These are phyloP conservation scores for Picea sitchensis DNA, from an alignment of 75 land plant genomes.

Conservation along the genomic window DNA sequence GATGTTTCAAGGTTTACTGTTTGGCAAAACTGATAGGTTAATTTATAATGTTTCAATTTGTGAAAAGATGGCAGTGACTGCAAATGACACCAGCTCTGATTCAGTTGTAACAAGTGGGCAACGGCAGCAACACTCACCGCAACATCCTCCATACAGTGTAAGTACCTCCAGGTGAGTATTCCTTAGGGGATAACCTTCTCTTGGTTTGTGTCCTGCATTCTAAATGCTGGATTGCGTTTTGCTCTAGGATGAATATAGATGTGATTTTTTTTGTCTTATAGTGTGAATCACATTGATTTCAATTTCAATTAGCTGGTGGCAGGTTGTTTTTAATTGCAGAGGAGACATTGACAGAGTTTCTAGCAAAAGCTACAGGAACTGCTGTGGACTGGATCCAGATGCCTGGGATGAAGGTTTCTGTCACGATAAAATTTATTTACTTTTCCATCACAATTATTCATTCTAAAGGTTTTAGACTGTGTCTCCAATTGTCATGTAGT, in stretches of 20 bases:
- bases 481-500: background rate
- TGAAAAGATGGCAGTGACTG: conserved; percentile 25
- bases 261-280: background rate
- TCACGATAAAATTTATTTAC: background rate
- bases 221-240: background rate
- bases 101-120: conserved; percentile 36
- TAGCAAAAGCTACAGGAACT: conserved; percentile 48
- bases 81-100: conserved; percentile 35
- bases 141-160: conserved; percentile 34
- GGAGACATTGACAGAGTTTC: conserved; percentile 39
- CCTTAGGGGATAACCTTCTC: conserved; percentile 1
- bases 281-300: background rate
- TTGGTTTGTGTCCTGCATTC: background rate
- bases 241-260: background rate
- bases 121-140: conserved; percentile 27
- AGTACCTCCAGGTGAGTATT: conserved; percentile 35
- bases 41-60: background rate
- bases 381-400: conserved; percentile 53
- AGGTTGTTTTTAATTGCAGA: conserved; percentile 36
- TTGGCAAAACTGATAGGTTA: background rate
- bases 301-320: background rate
- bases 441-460: background rate
- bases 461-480: background rate
- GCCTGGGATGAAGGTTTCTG: conserved; percentile 54
- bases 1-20: background rate